A percentile compares a stretch with the other conserved stretches of the same genome.
Conservation (phyloP, 768 basidiomycete genomes). For the Suillus decipiens region DNA sequence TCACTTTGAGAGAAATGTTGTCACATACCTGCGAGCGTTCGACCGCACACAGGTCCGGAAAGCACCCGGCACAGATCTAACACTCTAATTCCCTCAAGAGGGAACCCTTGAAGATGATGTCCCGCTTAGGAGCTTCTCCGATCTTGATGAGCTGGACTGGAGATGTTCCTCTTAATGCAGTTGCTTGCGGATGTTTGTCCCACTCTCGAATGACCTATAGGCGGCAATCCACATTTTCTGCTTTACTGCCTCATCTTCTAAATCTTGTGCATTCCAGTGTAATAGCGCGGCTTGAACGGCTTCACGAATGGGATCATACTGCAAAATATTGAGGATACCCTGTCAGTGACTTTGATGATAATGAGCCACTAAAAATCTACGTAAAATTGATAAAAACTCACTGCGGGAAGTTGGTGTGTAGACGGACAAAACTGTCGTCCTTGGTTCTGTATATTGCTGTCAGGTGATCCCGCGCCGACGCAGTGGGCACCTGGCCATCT, state of each 20-base stretch:
- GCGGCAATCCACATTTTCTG: constrained; percentile 52
- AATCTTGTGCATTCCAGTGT: constrained; percentile 44
- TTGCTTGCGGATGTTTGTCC: constrained; percentile 50
- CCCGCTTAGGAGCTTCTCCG: constrained; percentile 46
- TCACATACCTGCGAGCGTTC: constrained; percentile 53
- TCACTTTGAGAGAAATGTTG: background rate
- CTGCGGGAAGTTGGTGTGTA: constrained; percentile 71
- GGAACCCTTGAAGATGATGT: constrained; percentile 24
- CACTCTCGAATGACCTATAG: constrained; percentile 50
- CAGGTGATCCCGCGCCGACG: constrained; percentile 46
- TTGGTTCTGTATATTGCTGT: constrained; percentile 58
- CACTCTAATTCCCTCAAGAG: constrained; percentile 52
- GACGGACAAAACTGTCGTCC: constrained; percentile 49
- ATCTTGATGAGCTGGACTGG: constrained; percentile 49
- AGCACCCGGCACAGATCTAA: constrained; percentile 62
- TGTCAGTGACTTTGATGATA: constrained; percentile 44
- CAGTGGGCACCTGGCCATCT: constrained; percentile 36
- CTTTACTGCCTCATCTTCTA: constrained; percentile 49
- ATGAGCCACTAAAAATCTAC: background rate
- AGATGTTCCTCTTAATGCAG: constrained; percentile 38
- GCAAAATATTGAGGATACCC: constrained; percentile 50
- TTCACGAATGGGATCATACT: constrained; percentile 35
- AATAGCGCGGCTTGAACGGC: constrained; percentile 40
- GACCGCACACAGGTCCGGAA: constrained; percentile 58
- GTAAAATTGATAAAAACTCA: constrained; percentile 24